Conservation (phyloP, 306 rosid genomes). For the Ochetophila trinervis region DNA sequence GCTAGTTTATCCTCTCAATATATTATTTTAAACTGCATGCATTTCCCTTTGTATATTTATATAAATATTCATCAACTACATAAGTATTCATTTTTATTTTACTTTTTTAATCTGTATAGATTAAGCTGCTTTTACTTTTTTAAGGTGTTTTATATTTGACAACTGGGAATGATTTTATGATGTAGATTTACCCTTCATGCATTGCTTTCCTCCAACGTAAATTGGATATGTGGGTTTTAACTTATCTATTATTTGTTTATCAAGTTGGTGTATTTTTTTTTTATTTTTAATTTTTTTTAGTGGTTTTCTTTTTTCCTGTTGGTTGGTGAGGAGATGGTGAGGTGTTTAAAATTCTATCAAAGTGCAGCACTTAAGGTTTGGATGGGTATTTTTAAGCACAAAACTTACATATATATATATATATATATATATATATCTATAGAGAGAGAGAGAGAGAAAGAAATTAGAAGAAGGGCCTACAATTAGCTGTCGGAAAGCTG, state of each 20-base stretch:
- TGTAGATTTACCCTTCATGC: slow-evolving; percentile 31
- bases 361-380: slow-evolving; percentile 57
- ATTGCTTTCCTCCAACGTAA: slow-evolving; percentile 33
- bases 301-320: slow-evolving; percentile 14
- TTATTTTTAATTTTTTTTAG: slow-evolving; percentile 19
- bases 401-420: background rate
- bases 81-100: slow-evolving; percentile 11
- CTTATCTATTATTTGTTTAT: background rate
- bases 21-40: slow-evolving; percentile 41
- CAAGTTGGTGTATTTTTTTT: background rate
- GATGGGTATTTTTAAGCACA: slow-evolving; percentile 49
- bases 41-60: slow-evolving; percentile 1
- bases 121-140: background rate
- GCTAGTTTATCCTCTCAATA: slow-evolving; percentile 10
- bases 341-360: slow-evolving; percentile 35
- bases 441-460: background rate
- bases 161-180: slow-evolving; percentile 31
- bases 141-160: slow-evolving; percentile 16
- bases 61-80: slow-evolving; percentile 28
- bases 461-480: slow-evolving; percentile 42
- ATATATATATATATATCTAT: no score
- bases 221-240: background rate
- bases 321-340: slow-evolving; percentile 35
- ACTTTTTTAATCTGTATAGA: slow-evolving; percentile 17
- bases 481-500: slow-evolving; percentile 31